phyloP scores from a whole-genome alignment of 2,329 filamentous ascomycete genomes.

The Dendrostoma leiphaemia region DNA sequence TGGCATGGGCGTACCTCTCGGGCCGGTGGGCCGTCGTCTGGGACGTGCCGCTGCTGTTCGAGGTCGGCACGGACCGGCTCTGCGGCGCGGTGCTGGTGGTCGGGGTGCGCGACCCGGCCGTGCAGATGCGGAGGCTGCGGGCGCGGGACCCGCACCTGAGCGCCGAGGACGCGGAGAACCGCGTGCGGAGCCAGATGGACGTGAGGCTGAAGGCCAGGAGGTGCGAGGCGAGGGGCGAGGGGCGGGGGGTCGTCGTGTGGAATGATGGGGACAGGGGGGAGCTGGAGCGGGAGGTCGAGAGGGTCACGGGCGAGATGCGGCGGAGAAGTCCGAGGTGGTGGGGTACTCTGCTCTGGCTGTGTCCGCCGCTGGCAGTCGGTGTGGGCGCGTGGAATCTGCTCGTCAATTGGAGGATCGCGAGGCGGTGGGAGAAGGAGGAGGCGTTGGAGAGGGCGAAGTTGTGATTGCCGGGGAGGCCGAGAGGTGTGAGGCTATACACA shows the following conservation, averaged over 20 bases:
- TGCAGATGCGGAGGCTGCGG: constrained; percentile 79
- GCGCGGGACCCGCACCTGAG: constrained; percentile 75
- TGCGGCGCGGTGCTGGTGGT: constrained; percentile 88
- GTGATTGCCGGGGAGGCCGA: constrained; percentile 23
- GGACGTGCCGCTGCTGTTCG: constrained; percentile 89
- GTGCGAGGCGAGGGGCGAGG: constrained; percentile 62
- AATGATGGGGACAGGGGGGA: constrained; percentile 78
- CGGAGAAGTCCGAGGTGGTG: constrained; percentile 75
- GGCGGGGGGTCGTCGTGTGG: constrained; percentile 79
- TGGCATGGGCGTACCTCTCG: constrained; percentile 69
- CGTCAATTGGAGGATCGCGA: constrained; percentile 68
- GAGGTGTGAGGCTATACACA: background rate
- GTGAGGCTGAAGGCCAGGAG: constrained; percentile 79
- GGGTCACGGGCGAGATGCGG: constrained; percentile 63
- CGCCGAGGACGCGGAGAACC: constrained; percentile 81
- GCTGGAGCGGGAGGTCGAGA: constrained; percentile 64
- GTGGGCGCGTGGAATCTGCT: constrained; percentile 71
- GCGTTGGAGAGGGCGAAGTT: constrained; percentile 43
- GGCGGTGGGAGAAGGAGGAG: constrained; percentile 64
- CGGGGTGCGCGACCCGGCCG: constrained; percentile 72
- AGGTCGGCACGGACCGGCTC: constrained; percentile 79
- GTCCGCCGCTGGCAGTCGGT: constrained; percentile 71
- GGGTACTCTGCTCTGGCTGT: constrained; percentile 68
- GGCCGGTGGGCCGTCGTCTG: constrained; percentile 89
- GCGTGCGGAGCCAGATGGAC: constrained; percentile 83